A percentile compares a stretch with the other conserved stretches of the same genome.
phyloP scores from a whole-genome alignment of 805 yeast species.

The Candida yuanshanica region DNA sequence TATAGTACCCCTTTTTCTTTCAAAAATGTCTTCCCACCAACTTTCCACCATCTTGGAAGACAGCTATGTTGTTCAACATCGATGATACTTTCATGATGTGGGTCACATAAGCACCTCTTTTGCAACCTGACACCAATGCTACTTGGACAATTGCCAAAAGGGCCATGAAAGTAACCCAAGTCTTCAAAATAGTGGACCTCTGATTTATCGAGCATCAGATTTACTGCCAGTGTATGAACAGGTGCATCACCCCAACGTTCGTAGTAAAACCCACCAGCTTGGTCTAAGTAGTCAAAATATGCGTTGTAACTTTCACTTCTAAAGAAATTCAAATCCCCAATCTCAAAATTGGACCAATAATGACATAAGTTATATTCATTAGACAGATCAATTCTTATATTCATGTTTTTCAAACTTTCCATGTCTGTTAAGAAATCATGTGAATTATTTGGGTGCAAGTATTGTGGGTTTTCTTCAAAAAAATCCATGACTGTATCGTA shows the following conservation, averaged over 20 bases:
- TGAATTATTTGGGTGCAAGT: conserved; percentile 59
- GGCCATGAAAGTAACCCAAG: conserved; percentile 72
- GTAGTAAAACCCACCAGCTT: conserved; percentile 71
- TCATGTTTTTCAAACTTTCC: conserved; percentile 30
- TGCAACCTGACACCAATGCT: conserved; percentile 41
- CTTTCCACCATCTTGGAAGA: conserved; percentile 73
- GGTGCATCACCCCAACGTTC: conserved; percentile 98
- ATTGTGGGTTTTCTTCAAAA: conserved; percentile 50
- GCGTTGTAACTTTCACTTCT: conserved; percentile 55
- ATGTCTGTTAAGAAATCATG: conserved; percentile 51
- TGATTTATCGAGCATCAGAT: conserved; percentile 49
- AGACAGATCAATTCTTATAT: conserved; percentile 27
- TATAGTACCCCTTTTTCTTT: conserved; percentile 30
- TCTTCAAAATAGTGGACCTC: conserved; percentile 78
- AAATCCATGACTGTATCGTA: conserved; percentile 72
- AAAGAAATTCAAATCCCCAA: conserved; percentile 66
- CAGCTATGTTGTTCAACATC: conserved; percentile 52
- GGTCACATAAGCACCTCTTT: conserved; percentile 61
- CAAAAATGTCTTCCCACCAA: conserved; percentile 53
- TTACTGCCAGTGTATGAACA: conserved; percentile 68
- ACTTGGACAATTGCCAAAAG: conserved; percentile 59
- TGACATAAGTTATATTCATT: conserved; percentile 74
- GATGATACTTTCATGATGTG: conserved; percentile 35
- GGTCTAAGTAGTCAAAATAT: conserved; percentile 60
- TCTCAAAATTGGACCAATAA: conserved; percentile 85